Base-by-base conservation (phyloP, 768 basidiomycete species). In the Strobilomyces echinocephalus region DNA sequence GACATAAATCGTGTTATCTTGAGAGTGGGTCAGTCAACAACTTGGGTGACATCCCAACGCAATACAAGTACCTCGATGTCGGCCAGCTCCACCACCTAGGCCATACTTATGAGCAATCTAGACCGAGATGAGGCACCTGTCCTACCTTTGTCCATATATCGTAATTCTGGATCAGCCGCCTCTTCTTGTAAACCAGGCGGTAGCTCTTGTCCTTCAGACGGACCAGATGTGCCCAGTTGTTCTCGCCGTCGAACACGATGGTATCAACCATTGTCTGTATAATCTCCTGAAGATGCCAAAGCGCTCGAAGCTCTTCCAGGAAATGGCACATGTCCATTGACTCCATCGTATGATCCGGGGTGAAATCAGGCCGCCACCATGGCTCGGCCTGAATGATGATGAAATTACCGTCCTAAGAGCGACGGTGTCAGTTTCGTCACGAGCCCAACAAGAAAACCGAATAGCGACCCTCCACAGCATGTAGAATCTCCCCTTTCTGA, bases 161-260 rank as follows among this genome's bases (percentile, higher is more conserved):
- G 26, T 58, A 61, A 28, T 62, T 48, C 21, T 50, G 49, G 10
- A 71, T 24, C 28, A 60, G 48, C 28, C 24, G 56, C 26, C 62
- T 69, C 40, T 63, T 62, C 44, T 16, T 55, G 46, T 70, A 71
- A n/a, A 60, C 56, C 42, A 72, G 47, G 15, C 60, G 60, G 36
- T 69, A 67, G 3, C 35, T 57, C 14, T 51, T 51, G 39, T 66
- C 59, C 54, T 69, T 72, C 39, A 60, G 51, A 18, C 66, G 69
- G 15, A 70, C 57, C 16, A 70, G 58, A 60, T 72, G 50, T 42
- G 71, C 71, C 67, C 67, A 70, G 43, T 71, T 72, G 10, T 65
- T 55, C 52, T 69, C 61, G 24, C 65, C 56, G 7, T 71, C 69
- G 12, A 70, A 55, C 6, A 58, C 56, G 45, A 70, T 63, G 4